Conservation (phyloP, 2,329 filamentous ascomycete species). For the Ceratocystis alfenasii region DNA sequence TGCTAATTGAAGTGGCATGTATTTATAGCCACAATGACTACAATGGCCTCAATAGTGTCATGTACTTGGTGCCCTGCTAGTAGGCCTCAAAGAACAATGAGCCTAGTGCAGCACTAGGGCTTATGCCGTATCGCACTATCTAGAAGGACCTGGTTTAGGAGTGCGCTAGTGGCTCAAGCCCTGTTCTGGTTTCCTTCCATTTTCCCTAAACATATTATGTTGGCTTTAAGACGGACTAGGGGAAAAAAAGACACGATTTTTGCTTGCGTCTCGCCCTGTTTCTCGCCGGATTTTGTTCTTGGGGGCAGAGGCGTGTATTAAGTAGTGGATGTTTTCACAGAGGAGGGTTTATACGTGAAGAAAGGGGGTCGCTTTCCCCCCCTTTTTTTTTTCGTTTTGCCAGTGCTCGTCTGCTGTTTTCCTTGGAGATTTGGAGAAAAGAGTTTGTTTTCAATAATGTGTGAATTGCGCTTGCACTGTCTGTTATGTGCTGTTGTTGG, state of each 20-base stretch:
- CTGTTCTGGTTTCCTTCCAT: neutral
- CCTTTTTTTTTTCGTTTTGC: too few relatives aligned
- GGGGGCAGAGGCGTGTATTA: neutral
- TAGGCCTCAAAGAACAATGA: neutral
- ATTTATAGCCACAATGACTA: neutral
- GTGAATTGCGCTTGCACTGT: too few relatives aligned
- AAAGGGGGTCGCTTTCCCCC: neutral
- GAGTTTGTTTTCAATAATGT: too few relatives aligned
- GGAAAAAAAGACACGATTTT: too few relatives aligned
- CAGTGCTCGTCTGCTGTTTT: too few relatives aligned
- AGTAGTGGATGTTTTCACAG: neutral
- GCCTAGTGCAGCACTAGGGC: neutral
- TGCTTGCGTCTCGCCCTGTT: neutral
- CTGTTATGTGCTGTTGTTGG: neutral
- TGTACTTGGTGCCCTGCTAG: neutral
- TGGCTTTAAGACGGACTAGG: too few relatives aligned
- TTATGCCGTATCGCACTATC: neutral
- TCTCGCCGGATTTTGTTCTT: neutral
- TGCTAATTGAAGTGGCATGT: constrained; percentile 1
- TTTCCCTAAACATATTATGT: too few relatives aligned
- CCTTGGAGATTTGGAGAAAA: neutral
- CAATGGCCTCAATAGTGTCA: neutral
- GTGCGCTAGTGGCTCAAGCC: neutral
- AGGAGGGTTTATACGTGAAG: neutral
- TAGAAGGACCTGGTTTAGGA: neutral